A percentile compares a stretch with the other conserved stretches of the same genome.
phyloP scores from a whole-genome alignment of 371 early-diverging fungal species.

The Blakeslea trispora region DNA sequence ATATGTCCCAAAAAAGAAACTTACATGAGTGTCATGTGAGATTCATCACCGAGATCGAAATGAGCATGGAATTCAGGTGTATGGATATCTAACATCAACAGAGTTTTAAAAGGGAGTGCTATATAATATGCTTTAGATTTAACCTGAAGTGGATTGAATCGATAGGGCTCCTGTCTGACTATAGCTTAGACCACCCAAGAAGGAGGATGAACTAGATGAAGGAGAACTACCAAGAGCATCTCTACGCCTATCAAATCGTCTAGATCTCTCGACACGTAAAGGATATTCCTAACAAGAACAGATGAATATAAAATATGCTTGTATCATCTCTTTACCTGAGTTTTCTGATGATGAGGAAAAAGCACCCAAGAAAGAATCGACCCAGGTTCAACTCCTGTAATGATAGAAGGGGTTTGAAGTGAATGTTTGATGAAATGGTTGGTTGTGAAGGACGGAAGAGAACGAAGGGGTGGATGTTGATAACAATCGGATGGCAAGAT shows the following conservation, averaged over 20 bases:
- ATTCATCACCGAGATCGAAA: constrained; percentile 8
- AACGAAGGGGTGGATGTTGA: no score
- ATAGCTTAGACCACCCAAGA: background rate
- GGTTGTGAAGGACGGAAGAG: no score
- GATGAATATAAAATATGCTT: no score
- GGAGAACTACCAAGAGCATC: background rate
- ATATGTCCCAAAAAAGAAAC: background rate
- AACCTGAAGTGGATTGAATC: constrained; percentile 14
- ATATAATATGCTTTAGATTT: no score
- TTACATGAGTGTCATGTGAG: background rate
- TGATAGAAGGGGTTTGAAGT: no score
- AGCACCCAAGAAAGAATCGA: no score
- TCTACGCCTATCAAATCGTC: constrained; percentile 3
- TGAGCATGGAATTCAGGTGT: constrained; percentile 15
- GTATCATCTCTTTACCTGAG: no score
- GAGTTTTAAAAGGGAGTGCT: no score
- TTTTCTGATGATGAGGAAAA: no score
- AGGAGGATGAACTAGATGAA: background rate
- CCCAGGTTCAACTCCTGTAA: no score
- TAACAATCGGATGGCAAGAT: background rate
- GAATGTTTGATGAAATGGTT: no score
- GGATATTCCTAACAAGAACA: background rate
- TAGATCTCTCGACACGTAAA: constrained; percentile 5
- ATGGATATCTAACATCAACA: constrained; percentile 7
- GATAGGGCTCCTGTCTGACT: background rate